Evolutionary conservation across 2,329 filamentous ascomycete genomes (phyloP).

Genomic region (Colletotrichum scovillei): DNA sequence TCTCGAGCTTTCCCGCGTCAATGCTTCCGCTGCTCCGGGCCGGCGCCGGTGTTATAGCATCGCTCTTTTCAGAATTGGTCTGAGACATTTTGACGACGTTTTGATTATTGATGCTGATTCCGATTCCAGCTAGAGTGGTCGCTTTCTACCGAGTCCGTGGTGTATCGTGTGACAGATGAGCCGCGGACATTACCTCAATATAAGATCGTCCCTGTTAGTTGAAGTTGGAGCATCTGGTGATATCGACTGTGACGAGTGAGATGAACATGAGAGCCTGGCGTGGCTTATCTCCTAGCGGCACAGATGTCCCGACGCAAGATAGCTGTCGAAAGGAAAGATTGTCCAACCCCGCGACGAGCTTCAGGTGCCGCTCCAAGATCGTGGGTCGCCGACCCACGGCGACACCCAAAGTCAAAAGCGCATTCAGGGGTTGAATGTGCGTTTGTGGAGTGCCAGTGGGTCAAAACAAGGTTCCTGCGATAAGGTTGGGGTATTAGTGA

Average conservation of each 20-base stretch:
- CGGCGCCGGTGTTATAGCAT: conserved; percentile 38
- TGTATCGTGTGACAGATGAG: neutral
- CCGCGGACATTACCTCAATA: neutral
- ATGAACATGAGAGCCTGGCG: neutral
- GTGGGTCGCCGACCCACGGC: conserved; percentile 18
- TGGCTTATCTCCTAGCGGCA: conserved; percentile 31
- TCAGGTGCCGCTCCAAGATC: conserved; percentile 32
- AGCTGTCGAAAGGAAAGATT: conserved; percentile 6
- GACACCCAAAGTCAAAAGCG: conserved; percentile 16
- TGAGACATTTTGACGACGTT: conserved; percentile 23
- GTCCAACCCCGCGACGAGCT: conserved; percentile 30
- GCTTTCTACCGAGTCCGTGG: neutral
- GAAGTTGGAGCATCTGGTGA: conserved; percentile 19
- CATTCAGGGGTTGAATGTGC: neutral
- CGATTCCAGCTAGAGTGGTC: neutral
- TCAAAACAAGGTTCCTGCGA: neutral
- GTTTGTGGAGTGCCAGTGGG: conserved; percentile 11
- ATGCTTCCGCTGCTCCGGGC: conserved; percentile 38
- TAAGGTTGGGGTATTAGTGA: conserved; percentile 31
- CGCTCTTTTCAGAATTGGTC: conserved; percentile 35
- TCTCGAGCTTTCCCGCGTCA: conserved; percentile 39
- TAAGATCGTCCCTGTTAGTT: neutral
- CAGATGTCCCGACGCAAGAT: conserved; percentile 27
- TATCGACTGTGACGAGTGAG: neutral
- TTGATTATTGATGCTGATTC: neutral